Evolutionary conservation across 768 basidiomycete species (phyloP).

Genomic region (Lepiota venenata): DNA sequence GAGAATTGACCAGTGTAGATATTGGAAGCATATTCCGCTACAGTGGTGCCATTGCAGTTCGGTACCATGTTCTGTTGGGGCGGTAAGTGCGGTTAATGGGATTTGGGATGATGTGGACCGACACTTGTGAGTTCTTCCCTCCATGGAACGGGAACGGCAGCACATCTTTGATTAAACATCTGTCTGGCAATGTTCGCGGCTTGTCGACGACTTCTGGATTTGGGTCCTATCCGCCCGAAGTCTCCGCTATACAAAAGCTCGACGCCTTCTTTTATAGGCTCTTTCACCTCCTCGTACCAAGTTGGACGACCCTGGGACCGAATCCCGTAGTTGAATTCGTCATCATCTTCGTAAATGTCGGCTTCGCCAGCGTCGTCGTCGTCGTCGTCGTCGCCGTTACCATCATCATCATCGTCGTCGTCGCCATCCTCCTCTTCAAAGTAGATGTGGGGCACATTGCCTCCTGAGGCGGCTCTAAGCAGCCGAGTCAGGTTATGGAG

Average conservation of each 20-base stretch:
- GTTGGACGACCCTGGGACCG: neutral
- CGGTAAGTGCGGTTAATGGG: neutral
- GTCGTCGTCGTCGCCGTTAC: slow-evolving; percentile 27
- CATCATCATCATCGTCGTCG: slow-evolving; percentile 27
- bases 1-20: slow-evolving; percentile 88
- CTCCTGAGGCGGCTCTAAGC: slow-evolving; percentile 18
- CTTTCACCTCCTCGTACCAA: slow-evolving; percentile 37
- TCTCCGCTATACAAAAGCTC: slow-evolving; percentile 72
- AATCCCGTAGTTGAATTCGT: slow-evolving; percentile 21
- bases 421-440: slow-evolving; percentile 34
- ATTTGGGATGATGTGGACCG: neutral
- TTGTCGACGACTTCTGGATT: slow-evolving; percentile 32
- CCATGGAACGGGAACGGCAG: slow-evolving; percentile 22
- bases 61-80: slow-evolving; percentile 62
- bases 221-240: slow-evolving; percentile 65
- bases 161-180: slow-evolving; percentile 39
- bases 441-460: slow-evolving; percentile 20
- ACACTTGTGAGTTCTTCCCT: slow-evolving; percentile 11
- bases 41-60: slow-evolving; percentile 76
- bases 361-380: slow-evolving; percentile 29
- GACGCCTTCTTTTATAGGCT: slow-evolving; percentile 63
- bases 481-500: slow-evolving; percentile 28
- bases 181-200: slow-evolving; percentile 45
- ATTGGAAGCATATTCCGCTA: slow-evolving; percentile 68
- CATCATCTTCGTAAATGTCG: slow-evolving; percentile 30